Percentiles rank a stretch among this genome's conserved stretches.
These are phyloP conservation scores for Zygosaccharomyces sapae DNA, from an alignment of 1,139 yeast genomes.

Conservation along the genomic window DNA sequence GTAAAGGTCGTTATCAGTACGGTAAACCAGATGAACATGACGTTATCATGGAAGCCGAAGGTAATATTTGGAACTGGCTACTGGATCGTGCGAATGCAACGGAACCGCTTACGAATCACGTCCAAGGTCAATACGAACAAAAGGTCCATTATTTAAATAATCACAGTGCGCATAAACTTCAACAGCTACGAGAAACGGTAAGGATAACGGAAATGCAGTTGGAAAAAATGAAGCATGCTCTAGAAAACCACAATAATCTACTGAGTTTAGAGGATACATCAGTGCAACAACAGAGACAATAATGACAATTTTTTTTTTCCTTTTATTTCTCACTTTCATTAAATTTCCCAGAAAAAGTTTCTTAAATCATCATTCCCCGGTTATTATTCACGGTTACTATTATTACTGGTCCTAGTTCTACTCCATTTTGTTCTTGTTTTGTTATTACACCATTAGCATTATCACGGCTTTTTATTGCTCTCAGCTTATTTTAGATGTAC, in stretches of 20 bases:
- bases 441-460: too few relatives aligned
- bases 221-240: slow-evolving; percentile 37
- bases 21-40: slow-evolving; percentile 9
- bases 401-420: background rate
- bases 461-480: too few relatives aligned
- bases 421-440: too few relatives aligned
- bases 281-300: background rate
- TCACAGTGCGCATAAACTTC: slow-evolving; percentile 31
- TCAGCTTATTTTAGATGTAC: too few relatives aligned
- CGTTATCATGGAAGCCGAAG: slow-evolving; percentile 47
- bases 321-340: background rate
- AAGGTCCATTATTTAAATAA: background rate
- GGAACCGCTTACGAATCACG: slow-evolving; percentile 10
- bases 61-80: slow-evolving; percentile 79
- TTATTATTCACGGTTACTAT: background rate
- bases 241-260: slow-evolving; percentile 12
- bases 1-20: slow-evolving; percentile 5
- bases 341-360: too few relatives aligned
- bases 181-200: slow-evolving; percentile 54
- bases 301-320: background rate
- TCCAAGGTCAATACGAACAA: slow-evolving; percentile 9
- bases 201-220: slow-evolving; percentile 51
- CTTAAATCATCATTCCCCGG: too few relatives aligned
- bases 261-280: background rate
- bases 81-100: slow-evolving; percentile 46